A percentile compares a stretch with the other conserved stretches of the same genome.
Evolutionary conservation across 192 early-diverging fungal species (phyloP).

Genomic region (Paraglomus brasilianum): DNA sequence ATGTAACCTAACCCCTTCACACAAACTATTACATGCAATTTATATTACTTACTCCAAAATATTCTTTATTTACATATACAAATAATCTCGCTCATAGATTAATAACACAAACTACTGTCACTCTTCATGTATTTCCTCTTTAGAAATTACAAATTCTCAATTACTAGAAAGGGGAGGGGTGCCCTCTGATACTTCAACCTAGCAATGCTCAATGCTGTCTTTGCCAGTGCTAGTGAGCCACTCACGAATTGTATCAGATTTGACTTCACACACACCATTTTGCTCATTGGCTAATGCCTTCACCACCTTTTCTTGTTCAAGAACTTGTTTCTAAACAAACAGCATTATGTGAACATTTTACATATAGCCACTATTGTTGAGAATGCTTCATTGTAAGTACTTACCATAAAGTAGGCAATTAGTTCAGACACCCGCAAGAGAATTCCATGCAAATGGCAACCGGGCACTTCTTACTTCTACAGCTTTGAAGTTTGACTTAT

Average conservation of each 20-base stretch:
- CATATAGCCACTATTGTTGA: not conserved
- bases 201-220: too few species aligned
- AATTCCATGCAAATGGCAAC: conserved; percentile 23
- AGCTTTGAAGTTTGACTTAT: conserved; percentile 16
- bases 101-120: too few species aligned
- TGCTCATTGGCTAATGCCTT: conserved; percentile 13
- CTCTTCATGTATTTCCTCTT: too few species aligned
- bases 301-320: conserved; percentile 7
- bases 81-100: too few species aligned
- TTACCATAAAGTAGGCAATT: conserved; percentile 17
- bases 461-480: conserved; percentile 17
- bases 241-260: conserved; percentile 23
- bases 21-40: too few species aligned
- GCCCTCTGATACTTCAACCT: too few species aligned
- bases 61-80: too few species aligned
- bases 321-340: conserved; percentile 23
- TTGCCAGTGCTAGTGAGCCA: conserved; percentile 21
- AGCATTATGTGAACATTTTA: conserved; percentile 20
- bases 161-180: too few species aligned
- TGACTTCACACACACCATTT: conserved; percentile 9
- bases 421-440: conserved; percentile 11
- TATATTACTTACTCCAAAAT: too few species aligned
- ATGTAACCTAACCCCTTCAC: too few species aligned
- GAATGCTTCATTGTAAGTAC: not conserved
- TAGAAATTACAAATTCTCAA: too few species aligned